Base-by-base conservation (phyloP, 495 filamentous ascomycete genomes). In the Cladorrhinum samala region DNA sequence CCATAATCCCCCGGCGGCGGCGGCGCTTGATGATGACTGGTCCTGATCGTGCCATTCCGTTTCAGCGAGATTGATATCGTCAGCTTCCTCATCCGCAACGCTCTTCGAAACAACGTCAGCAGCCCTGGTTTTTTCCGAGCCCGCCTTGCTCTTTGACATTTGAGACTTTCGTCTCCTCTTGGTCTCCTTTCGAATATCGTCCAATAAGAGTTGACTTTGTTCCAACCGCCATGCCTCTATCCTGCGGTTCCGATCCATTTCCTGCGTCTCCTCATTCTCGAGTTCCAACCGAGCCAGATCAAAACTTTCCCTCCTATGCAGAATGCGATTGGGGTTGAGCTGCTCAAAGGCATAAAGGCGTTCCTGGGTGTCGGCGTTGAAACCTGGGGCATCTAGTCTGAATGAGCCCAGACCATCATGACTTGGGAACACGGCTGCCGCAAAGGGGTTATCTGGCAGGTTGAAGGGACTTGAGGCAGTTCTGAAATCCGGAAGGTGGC, bases 321-420 rank as follows among this genome's bases (percentile, higher is more conserved):
- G 85, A 1, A 91, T 73, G 23, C 86, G 81, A 30, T 76, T 77
- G 2, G 89, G 86, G 59, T 92, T 91, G 62, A 82, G 87, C 49
- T 81, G 78, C 60, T 96, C 91, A 65, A 92, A 89, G 56, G 85
- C 83, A 79, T 89, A 95, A 20, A 95, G 64, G 48, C 89, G 86
- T 30, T 92, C 84, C 58, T 95, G 89, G 1, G 85, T 75, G 13
- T 77, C 74, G 14, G 58, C 53, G 38, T 68, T 65, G 53, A 73
- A 71, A 7, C 59, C 62, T 2, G 65, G 69, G 13, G 70, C 64
- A 24, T 76, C 72, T 3, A 79, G 55, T 25, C 71, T 60, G 60
- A 98, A 98, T 20, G 82, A 86, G 2, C 93, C 94, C 44, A 96
- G 67, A 4, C 93, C 93, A 73, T 98, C 91, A 64, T 98, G 93